These are phyloP conservation scores for Leucaena leucocephala DNA, from an alignment of 306 rosid genomes.

Conservation along the genomic window DNA sequence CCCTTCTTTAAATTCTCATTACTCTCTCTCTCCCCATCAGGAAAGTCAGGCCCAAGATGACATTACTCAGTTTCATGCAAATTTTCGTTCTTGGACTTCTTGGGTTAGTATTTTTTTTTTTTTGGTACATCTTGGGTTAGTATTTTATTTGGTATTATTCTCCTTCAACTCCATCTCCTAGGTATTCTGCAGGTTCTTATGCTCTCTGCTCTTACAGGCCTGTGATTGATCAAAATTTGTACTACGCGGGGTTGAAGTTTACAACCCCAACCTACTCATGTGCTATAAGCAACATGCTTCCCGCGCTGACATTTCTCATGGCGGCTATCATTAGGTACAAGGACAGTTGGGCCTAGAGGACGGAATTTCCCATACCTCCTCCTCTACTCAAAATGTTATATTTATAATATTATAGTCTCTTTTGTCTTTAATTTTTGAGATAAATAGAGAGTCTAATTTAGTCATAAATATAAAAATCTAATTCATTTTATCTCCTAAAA, in stretches of 20 bases:
- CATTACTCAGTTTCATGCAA: slow-evolving; percentile 70
- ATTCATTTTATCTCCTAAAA: too few relatives aligned
- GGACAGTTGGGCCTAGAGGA: too few relatives aligned
- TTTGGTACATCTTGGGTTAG: slow-evolving; percentile 86
- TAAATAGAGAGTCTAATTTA: too few relatives aligned
- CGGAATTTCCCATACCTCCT: too few relatives aligned
- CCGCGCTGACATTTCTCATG: slow-evolving; percentile 90
- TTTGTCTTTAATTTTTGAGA: too few relatives aligned
- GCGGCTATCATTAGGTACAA: slow-evolving; percentile 70
- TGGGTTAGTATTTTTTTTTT: slow-evolving; percentile 48
- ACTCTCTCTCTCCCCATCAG: slow-evolving; percentile 40
- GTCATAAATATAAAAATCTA: too few relatives aligned
- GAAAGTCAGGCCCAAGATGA: slow-evolving; percentile 34
- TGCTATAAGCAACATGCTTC: slow-evolving; percentile 88
- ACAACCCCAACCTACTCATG: slow-evolving; percentile 91
- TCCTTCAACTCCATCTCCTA: background rate
- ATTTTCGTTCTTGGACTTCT: slow-evolving; percentile 81
- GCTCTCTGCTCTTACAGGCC: slow-evolving; percentile 53
- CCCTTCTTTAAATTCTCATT: too few relatives aligned
- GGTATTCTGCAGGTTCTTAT: too few relatives aligned
- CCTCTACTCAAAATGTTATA: too few relatives aligned
- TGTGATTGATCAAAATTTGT: slow-evolving; percentile 86
- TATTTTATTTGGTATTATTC: too few relatives aligned
- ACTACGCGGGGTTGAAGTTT: slow-evolving; percentile 79
- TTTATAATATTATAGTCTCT: too few relatives aligned